Conservation (phyloP, 805 yeast species). For the Yarrowia yakushimensis region DNA sequence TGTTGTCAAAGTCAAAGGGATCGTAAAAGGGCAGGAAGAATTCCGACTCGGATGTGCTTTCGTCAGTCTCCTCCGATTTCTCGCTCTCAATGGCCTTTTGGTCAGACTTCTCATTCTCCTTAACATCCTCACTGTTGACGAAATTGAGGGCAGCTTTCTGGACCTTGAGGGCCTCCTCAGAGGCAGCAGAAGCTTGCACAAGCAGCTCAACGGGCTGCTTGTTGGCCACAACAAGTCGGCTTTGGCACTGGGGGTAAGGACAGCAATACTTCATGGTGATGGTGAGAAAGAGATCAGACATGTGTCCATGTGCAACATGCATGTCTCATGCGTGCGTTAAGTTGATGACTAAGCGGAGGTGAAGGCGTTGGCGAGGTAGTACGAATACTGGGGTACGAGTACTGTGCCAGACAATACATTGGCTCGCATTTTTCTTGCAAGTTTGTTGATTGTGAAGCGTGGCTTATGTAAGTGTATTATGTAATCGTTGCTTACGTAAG, state of each 20-base stretch:
- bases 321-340: not conserved
- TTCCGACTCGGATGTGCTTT: not conserved
- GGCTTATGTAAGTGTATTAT: no score
- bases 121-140: not conserved
- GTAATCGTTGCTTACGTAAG: no score
- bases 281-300: not conserved
- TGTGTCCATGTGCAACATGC: not conserved
- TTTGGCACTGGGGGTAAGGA: slow-evolving; percentile 15
- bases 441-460: no score
- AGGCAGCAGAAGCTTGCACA: slow-evolving; percentile 4
- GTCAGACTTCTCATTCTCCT: not conserved
- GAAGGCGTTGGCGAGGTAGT: no score
- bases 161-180: slow-evolving; percentile 6
- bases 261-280: slow-evolving; percentile 22
- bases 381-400: no score
- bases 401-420: no score
- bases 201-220: slow-evolving; percentile 8
- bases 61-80: no score
- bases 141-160: slow-evolving; percentile 21
- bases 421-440: no score
- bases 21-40: slow-evolving; percentile 12
- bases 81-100: not conserved
- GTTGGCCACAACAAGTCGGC: slow-evolving; percentile 9
- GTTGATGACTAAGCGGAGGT: not conserved
- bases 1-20: slow-evolving; percentile 23